Base-by-base conservation (phyloP, 2,329 filamentous ascomycete species). In the Aspergillus carbonarius region DNA sequence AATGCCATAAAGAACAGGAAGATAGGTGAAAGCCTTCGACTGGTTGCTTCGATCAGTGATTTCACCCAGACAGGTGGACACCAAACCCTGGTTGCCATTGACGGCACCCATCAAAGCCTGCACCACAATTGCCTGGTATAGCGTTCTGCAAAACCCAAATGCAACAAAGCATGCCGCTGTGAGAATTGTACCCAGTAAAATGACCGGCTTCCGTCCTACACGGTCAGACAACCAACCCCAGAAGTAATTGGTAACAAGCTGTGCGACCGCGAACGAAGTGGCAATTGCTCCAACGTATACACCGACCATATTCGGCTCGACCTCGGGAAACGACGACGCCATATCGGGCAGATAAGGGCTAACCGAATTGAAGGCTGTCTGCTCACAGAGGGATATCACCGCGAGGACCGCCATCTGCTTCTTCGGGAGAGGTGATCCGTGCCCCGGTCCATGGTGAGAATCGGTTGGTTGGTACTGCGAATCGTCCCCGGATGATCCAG, bases 321-420 rank as follows among this genome's bases (percentile, higher is more conserved):
- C 88, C 61, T 91, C 91, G 1, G 91, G 90, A 72, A 98, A 98
- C 1, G 86, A 87, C 20, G 86, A 85, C 1, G 93, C 88, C 93
- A 99, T 98, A 67, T 92, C 86, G 0, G 95, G 95, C 1, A 99
- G 85, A 74, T 99, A 99, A 1, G 95, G 95, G 10, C 89, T 90
- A 69, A 99, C 97, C 20, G 92, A 96, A 75, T 99, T 99, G 71
- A 99, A 84, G 0, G 95, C 95, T 0, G 93, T 98, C 80, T 99
- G 95, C 73, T 99, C 95, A 55, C 91, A 90, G 20, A 99, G 82
- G 6, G 93, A 93, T 60, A 99, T 90, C 64, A 97, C 79, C 1
- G 93, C 93, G 34, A 99, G 81, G 12, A 98, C 85, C 5, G 87
- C 83, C 60, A 99, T 88, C 79, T 98, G 95, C 65, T 83, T 86